Conservation (phyloP, 2,329 filamentous ascomycete species). For the Stachybotrys chartarum region DNA sequence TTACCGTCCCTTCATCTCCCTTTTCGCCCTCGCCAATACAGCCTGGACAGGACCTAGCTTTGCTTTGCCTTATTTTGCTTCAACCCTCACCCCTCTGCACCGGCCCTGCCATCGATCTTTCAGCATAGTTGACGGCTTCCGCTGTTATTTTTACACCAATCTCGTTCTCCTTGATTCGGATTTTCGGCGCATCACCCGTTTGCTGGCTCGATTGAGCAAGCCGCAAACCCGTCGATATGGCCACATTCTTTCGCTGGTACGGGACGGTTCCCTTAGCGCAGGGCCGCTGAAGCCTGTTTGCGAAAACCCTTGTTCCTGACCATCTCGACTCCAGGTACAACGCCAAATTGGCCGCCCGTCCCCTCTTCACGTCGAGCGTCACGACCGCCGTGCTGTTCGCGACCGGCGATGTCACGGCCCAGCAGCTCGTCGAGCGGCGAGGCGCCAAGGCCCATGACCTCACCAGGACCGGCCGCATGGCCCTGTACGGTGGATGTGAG, state of each 20-base stretch:
- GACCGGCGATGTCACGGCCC: conserved; percentile 82
- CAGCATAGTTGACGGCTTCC: too few species aligned
- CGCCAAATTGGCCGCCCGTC: conserved; percentile 68
- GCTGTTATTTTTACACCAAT: too few species aligned
- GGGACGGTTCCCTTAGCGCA: conserved; percentile 1
- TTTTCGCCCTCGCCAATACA: too few species aligned
- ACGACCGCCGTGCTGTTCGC: conserved; percentile 90
- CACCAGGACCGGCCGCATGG: conserved; percentile 69
- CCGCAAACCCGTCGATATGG: conserved; percentile 7
- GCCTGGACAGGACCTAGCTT: too few species aligned
- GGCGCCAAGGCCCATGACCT: conserved; percentile 71
- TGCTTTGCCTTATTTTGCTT: too few species aligned
- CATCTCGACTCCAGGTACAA: conserved; percentile 62
- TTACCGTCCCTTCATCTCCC: too few species aligned
- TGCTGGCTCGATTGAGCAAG: not conserved
- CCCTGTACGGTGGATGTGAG: conserved; percentile 68
- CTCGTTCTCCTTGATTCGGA: too few species aligned
- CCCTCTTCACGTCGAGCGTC: conserved; percentile 82
- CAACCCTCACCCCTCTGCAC: too few species aligned
- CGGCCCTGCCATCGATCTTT: too few species aligned
- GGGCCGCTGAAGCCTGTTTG: not conserved
- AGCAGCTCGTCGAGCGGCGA: conserved; percentile 81
- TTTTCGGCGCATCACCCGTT: too few species aligned
- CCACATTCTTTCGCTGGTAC: conserved; percentile 24
- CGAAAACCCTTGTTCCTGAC: conserved; percentile 5